Evolutionary conservation across 305 asterid genomes (phyloP).

Genomic region (Caryopteris hybrid): DNA sequence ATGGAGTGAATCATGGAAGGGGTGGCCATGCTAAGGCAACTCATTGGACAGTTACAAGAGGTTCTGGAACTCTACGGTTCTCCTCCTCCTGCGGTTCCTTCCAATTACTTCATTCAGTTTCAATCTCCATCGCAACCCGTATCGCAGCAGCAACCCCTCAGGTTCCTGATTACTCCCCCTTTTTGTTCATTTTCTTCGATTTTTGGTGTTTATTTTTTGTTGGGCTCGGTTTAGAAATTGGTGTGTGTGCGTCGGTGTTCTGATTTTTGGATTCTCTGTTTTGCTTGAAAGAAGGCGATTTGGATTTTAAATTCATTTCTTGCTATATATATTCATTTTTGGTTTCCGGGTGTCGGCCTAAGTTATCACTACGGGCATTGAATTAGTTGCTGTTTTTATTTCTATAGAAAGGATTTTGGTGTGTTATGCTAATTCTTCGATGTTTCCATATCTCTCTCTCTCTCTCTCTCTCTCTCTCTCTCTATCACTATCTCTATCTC

Average conservation of each 20-base stretch:
- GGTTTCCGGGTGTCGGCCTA: no score
- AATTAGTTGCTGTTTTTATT: not conserved
- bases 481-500: not conserved
- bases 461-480: not conserved
- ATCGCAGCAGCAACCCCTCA: constrained; percentile 33
- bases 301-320: not conserved
- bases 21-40: constrained; percentile 88
- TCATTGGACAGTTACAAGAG: constrained; percentile 78
- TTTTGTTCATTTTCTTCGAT: not conserved
- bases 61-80: constrained; percentile 62
- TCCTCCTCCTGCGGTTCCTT: constrained; percentile 41
- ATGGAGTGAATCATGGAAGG: constrained; percentile 53
- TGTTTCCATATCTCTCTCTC: not conserved
- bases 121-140: constrained; percentile 33
- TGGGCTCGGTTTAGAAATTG: no score
- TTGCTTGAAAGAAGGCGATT: constrained; percentile 4
- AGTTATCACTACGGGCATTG: no score
- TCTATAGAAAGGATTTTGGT: not conserved
- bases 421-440: not conserved
- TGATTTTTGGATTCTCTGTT: not conserved
- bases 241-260: not conserved
- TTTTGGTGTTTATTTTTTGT: not conserved
- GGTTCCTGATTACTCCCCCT: constrained; percentile 24
- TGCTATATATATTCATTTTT: not conserved
- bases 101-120: no score